phyloP scores from a whole-genome alignment of 2,329 filamentous ascomycete genomes.

The Fusarium transvaalense region DNA sequence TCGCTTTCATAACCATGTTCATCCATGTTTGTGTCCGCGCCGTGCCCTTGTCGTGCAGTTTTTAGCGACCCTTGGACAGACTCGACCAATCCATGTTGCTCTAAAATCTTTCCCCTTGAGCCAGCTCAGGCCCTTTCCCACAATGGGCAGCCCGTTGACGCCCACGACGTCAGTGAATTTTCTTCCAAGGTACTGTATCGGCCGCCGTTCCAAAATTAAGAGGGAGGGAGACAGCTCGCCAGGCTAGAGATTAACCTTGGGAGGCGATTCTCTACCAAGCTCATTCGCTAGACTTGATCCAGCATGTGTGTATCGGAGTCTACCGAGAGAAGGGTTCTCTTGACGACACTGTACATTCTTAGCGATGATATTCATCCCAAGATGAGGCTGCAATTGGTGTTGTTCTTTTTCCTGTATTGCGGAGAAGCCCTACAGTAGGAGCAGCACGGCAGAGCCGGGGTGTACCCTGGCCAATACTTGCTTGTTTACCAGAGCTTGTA shows the following conservation, averaged over 20 bases:
- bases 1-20: conserved; percentile 15
- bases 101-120: conserved; percentile 41
- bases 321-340: conserved; percentile 28
- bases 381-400: conserved; percentile 32
- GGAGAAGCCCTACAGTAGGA: conserved; percentile 33
- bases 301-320: conserved; percentile 34
- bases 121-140: conserved; percentile 41
- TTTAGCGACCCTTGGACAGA: conserved; percentile 31
- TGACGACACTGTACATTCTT: conserved; percentile 21
- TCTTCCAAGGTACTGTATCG: conserved; percentile 17
- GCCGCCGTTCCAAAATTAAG: conserved; percentile 22
- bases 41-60: conserved; percentile 25
- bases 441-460: conserved; percentile 37
- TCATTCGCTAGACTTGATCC: conserved; percentile 32
- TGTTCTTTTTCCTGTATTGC: conserved; percentile 30
- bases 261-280: neutral
- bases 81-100: conserved; percentile 33
- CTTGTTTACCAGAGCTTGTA: conserved; percentile 24
- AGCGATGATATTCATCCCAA: conserved; percentile 9
- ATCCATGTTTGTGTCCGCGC: conserved; percentile 34
- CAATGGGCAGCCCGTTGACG: conserved; percentile 39
- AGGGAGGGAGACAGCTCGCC: conserved; percentile 3
- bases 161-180: conserved; percentile 42
- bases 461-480: conserved; percentile 37
- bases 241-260: conserved; percentile 39